Evolutionary conservation across 768 basidiomycete species (phyloP), one percentile per base, ranked within the genome.

Genomic region (Tylopilus rubrobrunneus): DNA sequence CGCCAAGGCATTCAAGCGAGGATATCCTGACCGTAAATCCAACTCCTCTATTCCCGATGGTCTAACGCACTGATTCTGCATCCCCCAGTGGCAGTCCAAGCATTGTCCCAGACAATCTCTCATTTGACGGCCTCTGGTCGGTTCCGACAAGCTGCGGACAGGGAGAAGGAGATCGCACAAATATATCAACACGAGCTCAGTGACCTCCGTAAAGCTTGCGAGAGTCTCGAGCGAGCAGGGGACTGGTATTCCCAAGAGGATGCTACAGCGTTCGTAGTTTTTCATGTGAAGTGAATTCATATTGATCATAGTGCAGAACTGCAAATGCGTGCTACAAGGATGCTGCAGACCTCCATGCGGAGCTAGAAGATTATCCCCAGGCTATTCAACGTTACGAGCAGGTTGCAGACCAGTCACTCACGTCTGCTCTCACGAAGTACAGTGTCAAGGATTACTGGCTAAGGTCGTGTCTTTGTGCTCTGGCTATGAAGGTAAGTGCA

Each of bases 191-290:
- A 90, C 57, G 89, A 92, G 60, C 73, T 77, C 41, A 76, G 84
- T 61, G 89, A 97, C 70, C 74, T 95, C 31, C 80, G 81, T 14
- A 88, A 85, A 62, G 94, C 94, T 50, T 91, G 92, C 65, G 93
- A 98, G 55, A 92, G 91, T 72, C 93, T 85, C 62, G 87, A 87
- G 66, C 78, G 88, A 46, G 97, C 97, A 12, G 96, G 86, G 25
- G 94, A 99, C 40, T 96, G 96, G 92, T 98, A 99, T 75, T 79
- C 85, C n/a, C 88, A 93, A 63, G 97, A 99, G 72, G 97, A 98
- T 74, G 94, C 97, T 12, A 80, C 84, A 58, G 94, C 96, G 96
- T 97, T 75, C 69, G 92, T 76, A 12, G 25, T 52, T 25, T 48
- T 33, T 23, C 23, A 21, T 29, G 7, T 53, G 19, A 8, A 25